phyloP scores from a whole-genome alignment of 495 filamentous ascomycete genomes.

The Penicillium waksmanii region DNA sequence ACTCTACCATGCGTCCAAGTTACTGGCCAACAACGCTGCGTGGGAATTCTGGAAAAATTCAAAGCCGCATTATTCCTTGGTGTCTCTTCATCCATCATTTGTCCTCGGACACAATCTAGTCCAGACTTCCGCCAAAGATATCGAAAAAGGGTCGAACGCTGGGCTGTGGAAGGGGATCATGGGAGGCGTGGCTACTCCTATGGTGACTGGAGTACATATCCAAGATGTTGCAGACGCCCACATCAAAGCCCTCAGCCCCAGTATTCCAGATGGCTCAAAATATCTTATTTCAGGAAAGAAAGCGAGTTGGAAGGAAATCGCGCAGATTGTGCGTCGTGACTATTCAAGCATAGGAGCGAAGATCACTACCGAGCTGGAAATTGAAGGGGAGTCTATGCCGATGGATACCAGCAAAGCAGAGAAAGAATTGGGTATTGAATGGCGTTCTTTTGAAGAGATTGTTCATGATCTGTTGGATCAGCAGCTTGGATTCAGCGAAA shows the following conservation, averaged over 20 bases:
- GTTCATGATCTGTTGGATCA: slow-evolving; percentile 42
- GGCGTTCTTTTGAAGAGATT: slow-evolving; percentile 36
- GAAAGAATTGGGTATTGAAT: slow-evolving; percentile 39
- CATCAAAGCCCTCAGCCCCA: slow-evolving; percentile 33
- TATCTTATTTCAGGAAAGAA: slow-evolving; percentile 31
- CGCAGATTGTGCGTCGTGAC: slow-evolving; percentile 26
- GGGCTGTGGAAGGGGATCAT: slow-evolving; percentile 27
- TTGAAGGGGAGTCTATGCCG: slow-evolving; percentile 39
- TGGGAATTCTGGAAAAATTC: slow-evolving; percentile 26
- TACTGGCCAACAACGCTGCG: slow-evolving; percentile 34
- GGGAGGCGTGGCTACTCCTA: slow-evolving; percentile 11
- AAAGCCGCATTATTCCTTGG: slow-evolving; percentile 34
- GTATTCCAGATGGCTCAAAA: slow-evolving; percentile 28
- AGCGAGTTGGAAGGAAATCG: slow-evolving; percentile 33
- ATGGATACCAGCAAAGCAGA: slow-evolving; percentile 62
- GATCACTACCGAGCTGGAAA: slow-evolving; percentile 24
- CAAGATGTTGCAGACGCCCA: slow-evolving; percentile 45
- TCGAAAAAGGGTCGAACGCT: slow-evolving; percentile 23
- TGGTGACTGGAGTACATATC: slow-evolving; percentile 38
- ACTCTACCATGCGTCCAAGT: slow-evolving; percentile 38
- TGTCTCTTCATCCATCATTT: slow-evolving; percentile 34
- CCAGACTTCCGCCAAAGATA: slow-evolving; percentile 30
- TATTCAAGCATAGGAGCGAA: slow-evolving; percentile 35
- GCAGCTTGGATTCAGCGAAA: slow-evolving; percentile 28
- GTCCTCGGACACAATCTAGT: slow-evolving; percentile 35